Evolutionary conservation across 768 basidiomycete species (phyloP), one percentile per base, ranked within the genome.

Genomic region (Pisolithus albus): DNA sequence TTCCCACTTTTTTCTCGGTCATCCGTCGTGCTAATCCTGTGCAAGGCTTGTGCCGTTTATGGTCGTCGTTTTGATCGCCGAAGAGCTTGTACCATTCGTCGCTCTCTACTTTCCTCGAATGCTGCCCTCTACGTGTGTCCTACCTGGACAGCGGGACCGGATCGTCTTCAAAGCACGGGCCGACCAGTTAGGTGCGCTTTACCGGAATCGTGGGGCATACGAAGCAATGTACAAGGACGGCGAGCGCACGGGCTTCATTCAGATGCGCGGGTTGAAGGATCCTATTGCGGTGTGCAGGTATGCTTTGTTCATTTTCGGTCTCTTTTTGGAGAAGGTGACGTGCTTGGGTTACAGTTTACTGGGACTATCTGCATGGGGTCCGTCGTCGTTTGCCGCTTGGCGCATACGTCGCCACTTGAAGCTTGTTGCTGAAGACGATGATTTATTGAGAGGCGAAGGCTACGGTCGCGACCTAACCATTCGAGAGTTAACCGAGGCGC

Each of bases 71-170:
- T 63, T 88, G 24, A 64, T 92, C 13, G 71, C 89, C 1, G 91
- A 93, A 65, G 91, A 93, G 66, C 64, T 86, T 32, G 79, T 93
- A 50, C 91, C 91, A 13, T 75, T 93, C 55, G 79, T 92, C 55
- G 88, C 88, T 24, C 79, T 93, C 54, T 92, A 88, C 61, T 83
- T 80, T n/a, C 91, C 91, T 2, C 80, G 78, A 62, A 77, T 90
- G 72, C 80, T 93, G 24, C 91, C 91, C 1, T 92, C 89, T 3
- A 92, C 91, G 0, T 92, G 89, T 62, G 76, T 92, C 50, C 77
- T 93, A 5, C 87, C 91, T 1, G 83, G 86, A 11, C 91, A 93
- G 69, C 81, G 73, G 62, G 64, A 84, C 72, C 70, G 92, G 70
- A 73, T 85, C 70, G 62, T 73, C 64, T 55, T 75, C 64, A 74